Evolutionary conservation across 192 early-diverging fungal species (phyloP).

Genomic region (Chytriomyces sp.): DNA sequence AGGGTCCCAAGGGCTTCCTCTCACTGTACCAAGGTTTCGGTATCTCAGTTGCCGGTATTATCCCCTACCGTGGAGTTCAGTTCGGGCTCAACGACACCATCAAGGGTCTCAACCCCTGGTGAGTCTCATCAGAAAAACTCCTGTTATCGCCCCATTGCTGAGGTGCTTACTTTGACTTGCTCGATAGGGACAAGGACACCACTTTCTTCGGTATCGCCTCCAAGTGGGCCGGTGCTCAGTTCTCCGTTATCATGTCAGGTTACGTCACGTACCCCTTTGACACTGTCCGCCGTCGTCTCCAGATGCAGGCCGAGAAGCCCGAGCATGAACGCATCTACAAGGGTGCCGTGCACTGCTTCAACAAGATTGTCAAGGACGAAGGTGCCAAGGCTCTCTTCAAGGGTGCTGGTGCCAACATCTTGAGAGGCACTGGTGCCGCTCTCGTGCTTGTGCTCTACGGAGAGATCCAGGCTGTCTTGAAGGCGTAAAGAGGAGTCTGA

Average conservation of each 20-base stretch:
- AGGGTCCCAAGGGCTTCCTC: constrained; percentile 38
- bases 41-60: constrained; percentile 88
- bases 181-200: constrained; percentile 44
- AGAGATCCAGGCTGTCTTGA: constrained; percentile 37
- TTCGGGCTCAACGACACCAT: constrained; percentile 79
- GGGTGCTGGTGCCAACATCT: constrained; percentile 98
- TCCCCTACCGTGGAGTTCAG: constrained; percentile 85
- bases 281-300: constrained; percentile 95
- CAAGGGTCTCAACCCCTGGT: constrained; percentile 48
- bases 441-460: constrained; percentile 79
- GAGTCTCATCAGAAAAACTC: too few relatives aligned
- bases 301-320: constrained; percentile 85
- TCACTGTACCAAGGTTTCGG: constrained; percentile 93
- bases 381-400: constrained; percentile 94
- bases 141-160: too few relatives aligned
- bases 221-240: constrained; percentile 33
- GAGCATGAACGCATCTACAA: constrained; percentile 71
- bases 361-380: constrained; percentile 86
- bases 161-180: too few relatives aligned
- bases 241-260: constrained; percentile 23
- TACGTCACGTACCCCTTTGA: constrained; percentile 83
- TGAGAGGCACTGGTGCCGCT: constrained; percentile 96
- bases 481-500: too few relatives aligned
- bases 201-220: constrained; percentile 34
- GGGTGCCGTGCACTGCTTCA: constrained; percentile 81